A percentile compares a stretch with the other conserved stretches of the same genome.
Evolutionary conservation across 1,139 yeast genomes (phyloP).

Genomic region (Candida sanyaensis): DNA sequence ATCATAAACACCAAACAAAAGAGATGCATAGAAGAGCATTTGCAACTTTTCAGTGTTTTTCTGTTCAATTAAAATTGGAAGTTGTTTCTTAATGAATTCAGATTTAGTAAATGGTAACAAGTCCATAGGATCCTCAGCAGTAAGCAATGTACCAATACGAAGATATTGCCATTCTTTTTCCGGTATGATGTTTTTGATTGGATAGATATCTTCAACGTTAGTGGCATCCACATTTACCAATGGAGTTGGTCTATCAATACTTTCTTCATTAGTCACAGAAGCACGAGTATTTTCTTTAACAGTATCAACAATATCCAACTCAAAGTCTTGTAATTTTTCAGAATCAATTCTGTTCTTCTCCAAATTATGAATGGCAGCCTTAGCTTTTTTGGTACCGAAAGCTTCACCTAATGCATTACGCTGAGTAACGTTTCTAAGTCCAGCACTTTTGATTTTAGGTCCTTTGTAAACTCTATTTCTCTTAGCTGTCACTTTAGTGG

Average conservation of each 20-base stretch:
- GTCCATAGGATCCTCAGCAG: conserved; percentile 56
- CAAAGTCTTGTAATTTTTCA: conserved; percentile 70
- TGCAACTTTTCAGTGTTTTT: conserved; percentile 61
- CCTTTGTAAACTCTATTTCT: conserved; percentile 54
- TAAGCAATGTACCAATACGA: conserved; percentile 56
- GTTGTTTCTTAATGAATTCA: conserved; percentile 51
- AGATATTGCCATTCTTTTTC: conserved; percentile 62
- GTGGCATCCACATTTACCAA: conserved; percentile 73
- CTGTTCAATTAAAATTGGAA: conserved; percentile 42
- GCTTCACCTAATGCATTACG: conserved; percentile 90
- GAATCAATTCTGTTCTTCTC: conserved; percentile 87
- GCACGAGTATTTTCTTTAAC: conserved; percentile 71
- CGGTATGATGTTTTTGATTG: conserved; percentile 70
- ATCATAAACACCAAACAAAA: conserved; percentile 76
- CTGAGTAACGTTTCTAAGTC: conserved; percentile 56
- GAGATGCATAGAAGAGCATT: conserved; percentile 73
- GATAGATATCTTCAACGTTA: conserved; percentile 78
- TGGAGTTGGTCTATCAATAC: conserved; percentile 82
- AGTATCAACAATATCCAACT: conserved; percentile 79
- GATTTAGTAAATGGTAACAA: conserved; percentile 65
- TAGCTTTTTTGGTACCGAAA: conserved; percentile 96
- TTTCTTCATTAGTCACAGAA: conserved; percentile 66
- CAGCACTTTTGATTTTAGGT: conserved; percentile 60
- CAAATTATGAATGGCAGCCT: conserved; percentile 79
- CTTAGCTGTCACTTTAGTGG: conserved; percentile 58